Evolutionary conservation across 345 rosid genomes (phyloP).

Genomic region (Populus nigra): DNA sequence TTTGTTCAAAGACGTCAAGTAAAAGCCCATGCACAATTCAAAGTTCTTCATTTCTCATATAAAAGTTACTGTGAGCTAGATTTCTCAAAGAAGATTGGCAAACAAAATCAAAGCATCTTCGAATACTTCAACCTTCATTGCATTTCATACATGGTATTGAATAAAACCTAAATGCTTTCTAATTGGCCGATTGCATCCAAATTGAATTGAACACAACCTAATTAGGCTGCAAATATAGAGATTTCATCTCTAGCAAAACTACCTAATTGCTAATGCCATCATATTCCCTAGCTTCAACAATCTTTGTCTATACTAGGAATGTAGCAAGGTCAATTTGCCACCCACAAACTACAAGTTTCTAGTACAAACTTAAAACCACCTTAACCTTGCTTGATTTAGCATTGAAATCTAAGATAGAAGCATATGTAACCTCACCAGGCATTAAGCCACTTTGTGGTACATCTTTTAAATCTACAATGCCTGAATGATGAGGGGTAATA

Average conservation of each 20-base stretch:
- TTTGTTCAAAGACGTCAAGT: neutral
- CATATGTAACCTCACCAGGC: neutral
- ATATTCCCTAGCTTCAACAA: neutral
- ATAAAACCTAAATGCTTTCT: neutral
- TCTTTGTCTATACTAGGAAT: neutral
- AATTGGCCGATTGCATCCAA: neutral
- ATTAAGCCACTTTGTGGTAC: neutral
- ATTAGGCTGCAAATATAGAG: neutral
- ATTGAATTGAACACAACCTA: neutral
- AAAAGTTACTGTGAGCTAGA: neutral
- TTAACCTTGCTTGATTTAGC: neutral
- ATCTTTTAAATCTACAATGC: neutral
- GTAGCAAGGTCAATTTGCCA: neutral
- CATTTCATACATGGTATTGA: neutral
- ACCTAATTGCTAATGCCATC: neutral
- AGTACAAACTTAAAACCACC: neutral
- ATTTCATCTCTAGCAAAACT: neutral
- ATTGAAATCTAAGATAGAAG: neutral
- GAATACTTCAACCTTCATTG: neutral
- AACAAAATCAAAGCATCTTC: neutral
- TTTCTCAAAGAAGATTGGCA: neutral
- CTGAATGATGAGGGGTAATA: neutral
- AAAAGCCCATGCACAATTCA: neutral
- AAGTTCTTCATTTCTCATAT: neutral
- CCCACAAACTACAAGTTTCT: neutral